phyloP scores from a whole-genome alignment of 2,329 filamentous ascomycete species.

The Colletotrichum sp. region DNA sequence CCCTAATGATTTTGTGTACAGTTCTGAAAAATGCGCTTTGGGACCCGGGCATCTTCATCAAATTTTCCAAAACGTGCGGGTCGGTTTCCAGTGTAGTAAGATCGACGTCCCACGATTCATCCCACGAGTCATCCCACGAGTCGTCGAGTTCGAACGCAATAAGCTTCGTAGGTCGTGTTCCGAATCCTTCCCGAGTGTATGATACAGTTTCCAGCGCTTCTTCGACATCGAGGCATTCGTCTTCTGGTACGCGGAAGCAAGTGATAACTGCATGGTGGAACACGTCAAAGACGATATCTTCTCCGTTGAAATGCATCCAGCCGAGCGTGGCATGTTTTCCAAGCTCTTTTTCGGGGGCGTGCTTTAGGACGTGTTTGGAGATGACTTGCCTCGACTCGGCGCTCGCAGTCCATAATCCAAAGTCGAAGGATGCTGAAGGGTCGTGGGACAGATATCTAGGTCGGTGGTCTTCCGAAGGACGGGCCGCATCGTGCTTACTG shows the following conservation, averaged over 20 bases:
- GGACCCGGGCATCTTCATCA: neutral
- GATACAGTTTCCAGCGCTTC: neutral
- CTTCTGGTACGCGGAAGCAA: neutral
- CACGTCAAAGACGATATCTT: neutral
- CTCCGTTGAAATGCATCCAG: neutral
- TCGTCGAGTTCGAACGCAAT: neutral
- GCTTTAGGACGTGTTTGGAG: neutral
- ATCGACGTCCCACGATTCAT: too few relatives aligned
- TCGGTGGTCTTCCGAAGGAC: neutral
- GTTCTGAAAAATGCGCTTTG: fast-evolving
- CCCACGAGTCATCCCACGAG: neutral
- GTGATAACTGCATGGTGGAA: neutral
- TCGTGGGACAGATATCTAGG: fast-evolving
- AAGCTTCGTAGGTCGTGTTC: neutral
- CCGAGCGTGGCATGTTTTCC: neutral
- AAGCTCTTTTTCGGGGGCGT: neutral
- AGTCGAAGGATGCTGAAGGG: neutral
- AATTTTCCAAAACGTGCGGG: fast-evolving
- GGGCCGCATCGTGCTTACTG: neutral
- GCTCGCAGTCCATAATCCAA: neutral
- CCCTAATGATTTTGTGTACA: neutral
- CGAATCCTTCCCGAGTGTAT: fast-evolving
- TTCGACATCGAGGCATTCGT: neutral
- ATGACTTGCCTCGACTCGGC: neutral
- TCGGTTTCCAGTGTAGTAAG: neutral